Evolutionary conservation across 257 asterid genomes (phyloP), one percentile per base, ranked within the genome.

Genomic region (Nicotiana tomentosiformis): DNA sequence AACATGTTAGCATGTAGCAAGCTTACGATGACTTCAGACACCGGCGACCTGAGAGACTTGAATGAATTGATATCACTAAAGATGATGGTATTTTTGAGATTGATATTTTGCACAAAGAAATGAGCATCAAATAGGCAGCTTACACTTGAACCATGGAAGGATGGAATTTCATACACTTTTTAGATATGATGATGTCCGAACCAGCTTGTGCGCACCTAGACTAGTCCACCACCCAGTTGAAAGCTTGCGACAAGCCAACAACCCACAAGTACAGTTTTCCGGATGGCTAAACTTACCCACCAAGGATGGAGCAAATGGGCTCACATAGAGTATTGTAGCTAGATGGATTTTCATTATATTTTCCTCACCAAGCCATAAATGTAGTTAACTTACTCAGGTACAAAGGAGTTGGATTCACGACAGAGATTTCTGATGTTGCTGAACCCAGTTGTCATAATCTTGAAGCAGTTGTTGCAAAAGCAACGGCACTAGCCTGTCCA

Each of bases 401-500:
- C 26, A 51, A 14, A 15, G 46, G 29, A 12, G 15, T 76, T 51
- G 26, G 62, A 29, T 51, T 76, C 80, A 76, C 43, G 46, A 4
- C 16, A 51, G 9, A 49, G 64, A 26, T 51, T 29, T 51, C 64
- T 64, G 77, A 58, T 89, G 91, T 64, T 88, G 85, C 76, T 3
- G 86, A 74, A 92, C 84, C 98, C 98, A 94, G 58, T 88, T 82
- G 60, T 87, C 91, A 17, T 94, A 94, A 85, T 90, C 94, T 77
- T 88, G 91, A 81, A 91, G 80, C 86, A 94, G 82, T 79, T 94
- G 97, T 85, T 93, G 90, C 66, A 89, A 84, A 15, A 90, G 96
- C 86, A 91, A 85, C 0, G 98, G 97, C 11, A 93, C 96, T 57
- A 94, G 87, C 84, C 91, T 87, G 87, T 93, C 98, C 66, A 94